phyloP scores from a whole-genome alignment of 805 yeast species.

The Suhomyces vadensis region DNA sequence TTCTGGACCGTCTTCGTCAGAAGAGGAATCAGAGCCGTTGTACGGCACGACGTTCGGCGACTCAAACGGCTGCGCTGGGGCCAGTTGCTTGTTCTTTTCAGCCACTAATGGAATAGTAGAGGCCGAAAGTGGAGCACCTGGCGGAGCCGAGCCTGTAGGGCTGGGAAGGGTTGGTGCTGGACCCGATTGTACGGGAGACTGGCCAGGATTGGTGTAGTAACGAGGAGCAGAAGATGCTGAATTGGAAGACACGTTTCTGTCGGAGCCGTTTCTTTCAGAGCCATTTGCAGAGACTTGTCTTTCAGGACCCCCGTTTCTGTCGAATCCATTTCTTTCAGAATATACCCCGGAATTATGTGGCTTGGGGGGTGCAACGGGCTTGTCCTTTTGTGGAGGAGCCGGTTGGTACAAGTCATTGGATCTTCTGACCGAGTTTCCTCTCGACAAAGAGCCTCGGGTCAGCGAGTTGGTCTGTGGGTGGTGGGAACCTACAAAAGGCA shows the following conservation, averaged over 20 bases:
- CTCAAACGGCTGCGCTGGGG: constrained; percentile 11
- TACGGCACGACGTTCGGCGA: constrained; percentile 41
- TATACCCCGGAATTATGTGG: neutral
- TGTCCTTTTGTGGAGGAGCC: neutral
- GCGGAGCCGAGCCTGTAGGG: neutral
- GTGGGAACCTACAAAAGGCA: constrained; percentile 7
- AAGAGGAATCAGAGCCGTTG: constrained; percentile 25
- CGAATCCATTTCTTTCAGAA: neutral
- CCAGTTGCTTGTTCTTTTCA: neutral
- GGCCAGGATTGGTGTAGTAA: constrained; percentile 13
- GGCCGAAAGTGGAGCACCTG: neutral
- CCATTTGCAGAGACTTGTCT: neutral
- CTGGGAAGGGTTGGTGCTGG: neutral
- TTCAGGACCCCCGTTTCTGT: neutral
- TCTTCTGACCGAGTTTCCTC: constrained; percentile 15
- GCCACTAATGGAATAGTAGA: constrained; percentile 1
- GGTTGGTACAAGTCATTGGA: neutral
- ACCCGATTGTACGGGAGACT: neutral
- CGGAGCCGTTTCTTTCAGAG: neutral
- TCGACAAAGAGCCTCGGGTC: constrained; percentile 14
- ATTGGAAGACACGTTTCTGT: neutral
- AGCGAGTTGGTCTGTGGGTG: constrained; percentile 3
- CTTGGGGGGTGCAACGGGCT: neutral
- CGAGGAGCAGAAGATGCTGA: constrained; percentile 8
- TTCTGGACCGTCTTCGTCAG: constrained; percentile 30